phyloP scores from a whole-genome alignment of 208 protist genomes.

The Leishmania lainsoni region DNA sequence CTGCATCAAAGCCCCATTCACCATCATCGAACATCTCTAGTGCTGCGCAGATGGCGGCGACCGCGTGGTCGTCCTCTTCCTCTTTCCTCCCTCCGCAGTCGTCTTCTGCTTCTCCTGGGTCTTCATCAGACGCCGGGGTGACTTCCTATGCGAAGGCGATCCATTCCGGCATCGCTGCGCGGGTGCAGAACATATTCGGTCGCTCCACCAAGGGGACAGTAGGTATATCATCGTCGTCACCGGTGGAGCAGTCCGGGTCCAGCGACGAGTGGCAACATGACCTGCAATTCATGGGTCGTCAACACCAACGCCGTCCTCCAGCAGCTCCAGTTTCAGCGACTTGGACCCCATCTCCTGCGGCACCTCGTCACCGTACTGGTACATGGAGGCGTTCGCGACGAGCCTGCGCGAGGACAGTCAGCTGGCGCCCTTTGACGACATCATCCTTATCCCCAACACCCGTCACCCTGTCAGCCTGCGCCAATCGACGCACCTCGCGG shows the following conservation, averaged over 20 bases:
- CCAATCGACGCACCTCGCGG: conserved; percentile 83
- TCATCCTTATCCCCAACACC: conserved; percentile 90
- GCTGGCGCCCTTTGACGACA: conserved; percentile 79
- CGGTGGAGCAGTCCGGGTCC: not conserved
- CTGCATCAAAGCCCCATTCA: not conserved
- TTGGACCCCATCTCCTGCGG: conserved; percentile 9
- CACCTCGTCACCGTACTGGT: conserved; percentile 48
- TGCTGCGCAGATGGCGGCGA: not conserved
- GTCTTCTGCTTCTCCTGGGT: not conserved
- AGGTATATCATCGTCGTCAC: not conserved
- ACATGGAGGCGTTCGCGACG: conserved; percentile 69
- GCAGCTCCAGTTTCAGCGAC: not conserved
- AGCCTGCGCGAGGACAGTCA: conserved; percentile 69
- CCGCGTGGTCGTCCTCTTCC: not conserved
- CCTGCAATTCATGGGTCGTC: not conserved
- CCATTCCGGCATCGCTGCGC: not conserved
- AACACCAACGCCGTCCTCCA: not conserved
- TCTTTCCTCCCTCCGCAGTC: not conserved
- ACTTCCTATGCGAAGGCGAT: not conserved
- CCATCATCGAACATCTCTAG: not conserved
- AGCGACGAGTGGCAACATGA: not conserved
- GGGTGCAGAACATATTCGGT: conserved; percentile 2
- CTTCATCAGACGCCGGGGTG: not conserved
- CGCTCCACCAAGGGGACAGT: not conserved
- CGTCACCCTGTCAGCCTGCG: conserved; percentile 77